Evolutionary conservation across 1,284 basidiomycete species (phyloP).

Genomic region (Neolentinus lepideus): DNA sequence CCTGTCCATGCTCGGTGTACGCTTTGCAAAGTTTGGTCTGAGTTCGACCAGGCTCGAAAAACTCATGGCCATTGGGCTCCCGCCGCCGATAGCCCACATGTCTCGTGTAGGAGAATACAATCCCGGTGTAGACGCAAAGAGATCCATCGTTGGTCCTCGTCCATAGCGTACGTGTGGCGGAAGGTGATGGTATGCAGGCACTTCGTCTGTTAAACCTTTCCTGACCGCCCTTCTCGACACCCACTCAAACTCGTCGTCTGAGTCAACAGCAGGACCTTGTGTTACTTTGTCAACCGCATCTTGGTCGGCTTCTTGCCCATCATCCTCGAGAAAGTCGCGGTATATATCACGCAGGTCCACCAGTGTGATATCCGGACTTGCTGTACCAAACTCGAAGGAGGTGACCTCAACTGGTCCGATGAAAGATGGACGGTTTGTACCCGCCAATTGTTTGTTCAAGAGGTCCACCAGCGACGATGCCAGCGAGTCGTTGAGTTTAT

Average conservation of each 20-base stretch:
- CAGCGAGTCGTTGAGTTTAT: constrained; percentile 64
- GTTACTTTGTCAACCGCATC: constrained; percentile 45
- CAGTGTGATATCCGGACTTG: constrained; percentile 81
- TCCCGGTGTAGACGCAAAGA: constrained; percentile 49
- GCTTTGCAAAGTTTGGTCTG: constrained; percentile 8
- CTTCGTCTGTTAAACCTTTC: constrained; percentile 41
- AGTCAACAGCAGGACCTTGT: constrained; percentile 34
- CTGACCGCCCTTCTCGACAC: constrained; percentile 57
- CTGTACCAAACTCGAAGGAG: constrained; percentile 82
- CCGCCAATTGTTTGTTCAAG: constrained; percentile 76
- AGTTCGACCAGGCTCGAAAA: not conserved
- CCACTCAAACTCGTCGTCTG: constrained; percentile 73
- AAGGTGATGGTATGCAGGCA: constrained; percentile 56
- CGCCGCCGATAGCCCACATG: constrained; percentile 33
- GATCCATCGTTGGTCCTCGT: constrained; percentile 43
- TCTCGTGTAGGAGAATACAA: constrained; percentile 35
- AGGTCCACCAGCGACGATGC: constrained; percentile 65
- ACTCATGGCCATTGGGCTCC: constrained; percentile 18
- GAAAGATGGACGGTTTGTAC: constrained; percentile 77
- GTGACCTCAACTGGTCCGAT: constrained; percentile 87
- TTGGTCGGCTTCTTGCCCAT: constrained; percentile 36
- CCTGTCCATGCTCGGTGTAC: constrained; percentile 20
- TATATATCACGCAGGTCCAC: constrained; percentile 92
- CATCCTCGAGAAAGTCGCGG: constrained; percentile 85
- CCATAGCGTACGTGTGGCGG: constrained; percentile 69